Evolutionary conservation across 805 yeast genomes (phyloP).

Genomic region (Zygosaccharomyces pseudorouxii): DNA sequence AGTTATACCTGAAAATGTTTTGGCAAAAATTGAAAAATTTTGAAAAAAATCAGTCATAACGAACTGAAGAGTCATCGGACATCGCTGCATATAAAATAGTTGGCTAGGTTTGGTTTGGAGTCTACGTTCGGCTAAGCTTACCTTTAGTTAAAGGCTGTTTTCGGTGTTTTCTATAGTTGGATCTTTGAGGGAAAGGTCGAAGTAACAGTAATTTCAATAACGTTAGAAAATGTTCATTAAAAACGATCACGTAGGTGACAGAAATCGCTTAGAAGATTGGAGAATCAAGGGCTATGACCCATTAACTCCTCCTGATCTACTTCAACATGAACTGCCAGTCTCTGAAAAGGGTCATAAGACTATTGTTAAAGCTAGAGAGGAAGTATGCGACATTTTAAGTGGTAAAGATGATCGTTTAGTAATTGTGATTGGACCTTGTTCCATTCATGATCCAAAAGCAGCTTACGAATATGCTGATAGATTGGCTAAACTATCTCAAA

Average conservation of each 20-base stretch:
- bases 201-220: not conserved
- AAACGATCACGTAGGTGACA: conserved; percentile 81
- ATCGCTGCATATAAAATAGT: not conserved
- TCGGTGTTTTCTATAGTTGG: not conserved
- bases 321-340: conserved; percentile 80
- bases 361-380: conserved; percentile 72
- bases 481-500: conserved; percentile 53
- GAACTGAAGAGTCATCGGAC: conserved; percentile 1
- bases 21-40: not conserved
- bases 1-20: not conserved
- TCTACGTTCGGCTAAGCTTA: not conserved
- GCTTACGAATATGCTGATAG: conserved; percentile 83
- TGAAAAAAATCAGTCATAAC: conserved; percentile 4
- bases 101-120: not conserved
- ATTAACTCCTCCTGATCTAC: conserved; percentile 87
- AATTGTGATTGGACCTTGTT: conserved; percentile 94
- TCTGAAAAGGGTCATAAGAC: conserved; percentile 53
- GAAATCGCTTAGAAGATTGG: conserved; percentile 71
- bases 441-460: conserved; percentile 89
- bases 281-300: conserved; percentile 89
- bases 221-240: conserved; percentile 62
- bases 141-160: not conserved
- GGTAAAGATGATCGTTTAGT: conserved; percentile 85
- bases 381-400: conserved; percentile 63
- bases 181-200: not conserved